Evolutionary conservation across 2,329 filamentous ascomycete species (phyloP).

Genomic region (Fusarium poae): DNA sequence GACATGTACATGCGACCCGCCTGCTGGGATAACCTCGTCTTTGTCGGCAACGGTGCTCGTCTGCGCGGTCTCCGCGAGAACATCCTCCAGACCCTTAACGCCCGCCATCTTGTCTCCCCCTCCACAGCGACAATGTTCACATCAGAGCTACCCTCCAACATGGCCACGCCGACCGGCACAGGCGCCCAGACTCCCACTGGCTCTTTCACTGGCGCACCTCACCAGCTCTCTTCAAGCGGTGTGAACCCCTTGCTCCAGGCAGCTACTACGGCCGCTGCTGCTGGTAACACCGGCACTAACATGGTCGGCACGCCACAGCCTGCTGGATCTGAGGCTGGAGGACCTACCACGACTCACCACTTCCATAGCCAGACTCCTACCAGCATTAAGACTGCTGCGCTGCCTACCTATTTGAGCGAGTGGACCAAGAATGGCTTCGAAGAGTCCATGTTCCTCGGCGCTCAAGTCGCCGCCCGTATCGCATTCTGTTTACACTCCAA

Average conservation of each 20-base stretch:
- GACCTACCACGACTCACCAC: slow-evolving; percentile 59
- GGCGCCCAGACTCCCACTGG: slow-evolving; percentile 89
- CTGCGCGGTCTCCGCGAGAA: slow-evolving; percentile 88
- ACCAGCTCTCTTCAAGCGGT: slow-evolving; percentile 68
- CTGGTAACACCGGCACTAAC: slow-evolving; percentile 60
- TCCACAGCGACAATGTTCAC: slow-evolving; percentile 97
- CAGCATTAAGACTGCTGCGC: slow-evolving; percentile 80
- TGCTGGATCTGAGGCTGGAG: slow-evolving; percentile 56
- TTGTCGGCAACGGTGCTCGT: slow-evolving; percentile 87
- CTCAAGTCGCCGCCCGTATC: slow-evolving; percentile 81
- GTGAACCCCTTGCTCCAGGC: slow-evolving; percentile 94
- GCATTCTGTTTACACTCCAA: slow-evolving; percentile 70
- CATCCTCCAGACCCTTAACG: slow-evolving; percentile 80
- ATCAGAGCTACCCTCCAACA: slow-evolving; percentile 92
- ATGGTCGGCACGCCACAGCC: slow-evolving; percentile 56
- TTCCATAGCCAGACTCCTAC: slow-evolving; percentile 81
- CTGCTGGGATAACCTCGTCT: slow-evolving; percentile 92
- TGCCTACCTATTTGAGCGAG: slow-evolving; percentile 89
- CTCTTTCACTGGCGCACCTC: slow-evolving; percentile 66
- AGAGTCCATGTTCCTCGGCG: slow-evolving; percentile 87
- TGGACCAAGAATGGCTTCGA: slow-evolving; percentile 87
- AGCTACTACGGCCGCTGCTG: slow-evolving; percentile 79
- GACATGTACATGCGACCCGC: slow-evolving; percentile 86
- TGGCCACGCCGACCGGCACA: slow-evolving; percentile 90
- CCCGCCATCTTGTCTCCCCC: slow-evolving; percentile 90